Percentiles rank a stretch among this genome's conserved stretches.
These are phyloP conservation scores for Arachnomyces sp. DNA, from an alignment of 2,329 filamentous ascomycete species.

Conservation along the genomic window DNA sequence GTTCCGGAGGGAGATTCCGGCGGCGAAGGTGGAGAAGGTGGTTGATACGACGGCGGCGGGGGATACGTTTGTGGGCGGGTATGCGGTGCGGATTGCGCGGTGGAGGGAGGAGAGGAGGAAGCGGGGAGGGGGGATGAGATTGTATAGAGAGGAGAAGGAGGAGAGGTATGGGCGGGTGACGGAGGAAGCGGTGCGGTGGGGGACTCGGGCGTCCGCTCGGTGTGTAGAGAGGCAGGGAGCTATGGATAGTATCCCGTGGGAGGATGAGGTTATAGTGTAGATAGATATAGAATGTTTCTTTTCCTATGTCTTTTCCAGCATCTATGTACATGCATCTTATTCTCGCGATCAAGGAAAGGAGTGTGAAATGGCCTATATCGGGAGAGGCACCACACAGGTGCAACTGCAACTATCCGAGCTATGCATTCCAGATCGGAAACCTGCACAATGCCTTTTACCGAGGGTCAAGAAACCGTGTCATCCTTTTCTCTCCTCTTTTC, in stretches of 20 bases:
- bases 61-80: conserved; percentile 87
- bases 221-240: conserved; percentile 40
- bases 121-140: conserved; percentile 42
- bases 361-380: no score
- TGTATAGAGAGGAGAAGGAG: conserved; percentile 27
- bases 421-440: no score
- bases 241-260: conserved; percentile 43
- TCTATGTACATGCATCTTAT: neutral
- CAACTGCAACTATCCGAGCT: no score
- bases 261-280: conserved; percentile 32
- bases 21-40: conserved; percentile 62
- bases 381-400: no score
- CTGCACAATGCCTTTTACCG: no score
- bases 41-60: conserved; percentile 92
- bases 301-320: neutral
- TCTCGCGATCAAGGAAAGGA: no score
- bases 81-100: conserved; percentile 65
- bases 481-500: no score
- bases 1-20: conserved; percentile 44
- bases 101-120: conserved; percentile 33
- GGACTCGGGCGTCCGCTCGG: conserved; percentile 36
- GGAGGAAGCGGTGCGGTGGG: conserved; percentile 37
- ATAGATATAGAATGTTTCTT: no score
- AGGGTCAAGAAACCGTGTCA: no score
- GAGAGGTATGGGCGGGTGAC: conserved; percentile 38